Base-by-base conservation (phyloP, 768 basidiomycete species). In the Daedaleopsis nitida region DNA sequence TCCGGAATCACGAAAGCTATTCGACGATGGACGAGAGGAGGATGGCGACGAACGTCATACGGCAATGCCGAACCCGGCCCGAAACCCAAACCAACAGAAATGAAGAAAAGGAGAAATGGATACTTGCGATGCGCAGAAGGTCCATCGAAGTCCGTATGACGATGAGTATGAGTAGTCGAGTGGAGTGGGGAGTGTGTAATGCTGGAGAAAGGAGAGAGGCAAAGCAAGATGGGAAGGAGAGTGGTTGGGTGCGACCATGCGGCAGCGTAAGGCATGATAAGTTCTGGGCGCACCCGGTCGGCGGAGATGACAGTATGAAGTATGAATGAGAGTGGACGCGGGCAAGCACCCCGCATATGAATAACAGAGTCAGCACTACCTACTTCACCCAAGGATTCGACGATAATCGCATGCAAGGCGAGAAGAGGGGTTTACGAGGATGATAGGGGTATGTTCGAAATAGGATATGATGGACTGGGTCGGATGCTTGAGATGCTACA, bases 251-350 rank as follows among this genome's bases (percentile, higher is more conserved):
- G 42, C 48, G 27, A 42, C 50, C n/a, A 17, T 32, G 27, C n/a
- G n/a, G n/a, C 43, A 32, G 52, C 34, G 53, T 45, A 45, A 21
- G 35, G 42, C 10, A 16, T 16, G 19, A 11, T 12, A 13, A 12
- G 37, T 39, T 48, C 17, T 39, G 21, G 52, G 59, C 45, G 37
- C 59, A 45, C 43, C 23, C 39, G 23, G n/a, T 54, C 45, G 37
- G 21, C 24, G 27, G 16, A 42, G 27, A 48, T 21, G 47, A 24
- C 7, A 23, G 23, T 49, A 21, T 49, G 3, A 49, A 24, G 23
- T 49, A 16, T 14, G 23, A 58, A 63, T 8, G 62, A 58, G 62
- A n/a, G 57, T 58, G 57, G 32, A 52, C 27, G 57, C 52, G 48
- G 52, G 57, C 23, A 38, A 57, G 52, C 32, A 32, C 17, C 12